These are phyloP conservation scores for Parachlorella kessleri DNA, from an alignment of 139 green algal genomes.

Conservation along the genomic window DNA sequence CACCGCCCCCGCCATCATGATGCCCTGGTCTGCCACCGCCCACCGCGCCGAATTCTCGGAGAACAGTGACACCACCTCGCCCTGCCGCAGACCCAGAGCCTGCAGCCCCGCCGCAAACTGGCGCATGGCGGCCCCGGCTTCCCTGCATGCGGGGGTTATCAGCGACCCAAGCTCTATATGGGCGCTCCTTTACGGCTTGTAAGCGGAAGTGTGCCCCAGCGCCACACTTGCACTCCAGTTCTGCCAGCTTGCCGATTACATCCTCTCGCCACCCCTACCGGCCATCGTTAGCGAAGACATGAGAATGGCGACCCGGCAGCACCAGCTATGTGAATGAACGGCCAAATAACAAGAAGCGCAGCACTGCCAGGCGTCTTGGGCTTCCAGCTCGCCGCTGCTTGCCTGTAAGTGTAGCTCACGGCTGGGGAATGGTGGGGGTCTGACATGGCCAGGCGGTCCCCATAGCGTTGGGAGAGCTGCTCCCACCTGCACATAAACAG, in stretches of 20 bases:
- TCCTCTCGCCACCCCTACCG: too few species aligned
- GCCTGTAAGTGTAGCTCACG: constrained; percentile 11
- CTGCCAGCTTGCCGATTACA: too few species aligned
- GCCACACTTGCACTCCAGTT: too few species aligned
- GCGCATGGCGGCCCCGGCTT: constrained; percentile 40
- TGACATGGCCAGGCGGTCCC: constrained; percentile 41
- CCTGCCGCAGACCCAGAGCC: constrained; percentile 44
- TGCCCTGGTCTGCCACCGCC: constrained; percentile 87
- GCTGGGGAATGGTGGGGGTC: constrained; percentile 59
- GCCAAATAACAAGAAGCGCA: too few species aligned
- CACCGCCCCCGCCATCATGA: constrained; percentile 67
- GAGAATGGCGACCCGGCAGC: too few species aligned
- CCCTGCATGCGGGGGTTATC: neutral
- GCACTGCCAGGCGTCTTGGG: too few species aligned
- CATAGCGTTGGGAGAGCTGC: constrained; percentile 35
- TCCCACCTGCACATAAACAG: constrained; percentile 25
- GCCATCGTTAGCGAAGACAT: too few species aligned
- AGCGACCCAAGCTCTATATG: too few species aligned
- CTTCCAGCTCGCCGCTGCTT: too few species aligned
- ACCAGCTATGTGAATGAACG: too few species aligned
- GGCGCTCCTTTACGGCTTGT: too few species aligned
- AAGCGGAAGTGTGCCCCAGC: too few species aligned
- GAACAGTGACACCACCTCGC: constrained; percentile 76
- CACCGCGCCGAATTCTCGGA: constrained; percentile 82
- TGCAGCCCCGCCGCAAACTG: constrained; percentile 60